Conservation (phyloP, 805 yeast genomes). For the Candida germanica region DNA sequence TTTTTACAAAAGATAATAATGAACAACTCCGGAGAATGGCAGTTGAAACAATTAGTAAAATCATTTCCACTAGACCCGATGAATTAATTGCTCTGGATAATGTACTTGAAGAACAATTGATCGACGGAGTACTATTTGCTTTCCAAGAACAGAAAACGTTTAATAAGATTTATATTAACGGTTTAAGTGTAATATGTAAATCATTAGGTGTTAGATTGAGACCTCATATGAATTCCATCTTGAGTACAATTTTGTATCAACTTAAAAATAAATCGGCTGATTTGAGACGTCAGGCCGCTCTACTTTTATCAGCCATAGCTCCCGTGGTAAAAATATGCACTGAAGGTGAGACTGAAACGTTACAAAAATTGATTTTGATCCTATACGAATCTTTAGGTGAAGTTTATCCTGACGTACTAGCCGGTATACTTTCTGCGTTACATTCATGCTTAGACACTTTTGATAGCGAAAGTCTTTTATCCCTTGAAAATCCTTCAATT, state of each 20-base stretch:
- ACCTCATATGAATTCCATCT: slow-evolving; percentile 70
- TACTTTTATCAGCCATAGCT: slow-evolving; percentile 63
- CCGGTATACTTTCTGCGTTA: slow-evolving; percentile 76
- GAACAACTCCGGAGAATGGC: slow-evolving; percentile 80
- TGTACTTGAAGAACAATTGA: slow-evolving; percentile 58
- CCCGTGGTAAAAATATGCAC: slow-evolving; percentile 64
- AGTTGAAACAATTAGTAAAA: slow-evolving; percentile 61
- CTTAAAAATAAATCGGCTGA: slow-evolving; percentile 68
- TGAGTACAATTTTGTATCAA: slow-evolving; percentile 69
- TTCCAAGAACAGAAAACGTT: slow-evolving; percentile 73
- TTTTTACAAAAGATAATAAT: slow-evolving; percentile 72
- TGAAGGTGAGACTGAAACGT: slow-evolving; percentile 53
- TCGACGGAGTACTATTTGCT: slow-evolving; percentile 79
- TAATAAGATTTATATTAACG: slow-evolving; percentile 54
- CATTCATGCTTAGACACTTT: slow-evolving; percentile 57
- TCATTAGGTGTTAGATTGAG: slow-evolving; percentile 62
- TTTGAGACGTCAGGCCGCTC: slow-evolving; percentile 82
- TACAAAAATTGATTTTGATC: slow-evolving; percentile 69
- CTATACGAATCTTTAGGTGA: slow-evolving; percentile 92
- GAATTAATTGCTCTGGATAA: slow-evolving; percentile 53
- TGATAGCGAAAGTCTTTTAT: slow-evolving; percentile 56
- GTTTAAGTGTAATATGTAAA: slow-evolving; percentile 60
- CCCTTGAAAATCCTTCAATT: slow-evolving; percentile 61
- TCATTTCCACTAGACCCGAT: slow-evolving; percentile 39
- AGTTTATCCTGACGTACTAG: slow-evolving; percentile 89